These are phyloP conservation scores for Solanum ossicruentum DNA, from an alignment of 257 asterid species.

Conservation along the genomic window DNA sequence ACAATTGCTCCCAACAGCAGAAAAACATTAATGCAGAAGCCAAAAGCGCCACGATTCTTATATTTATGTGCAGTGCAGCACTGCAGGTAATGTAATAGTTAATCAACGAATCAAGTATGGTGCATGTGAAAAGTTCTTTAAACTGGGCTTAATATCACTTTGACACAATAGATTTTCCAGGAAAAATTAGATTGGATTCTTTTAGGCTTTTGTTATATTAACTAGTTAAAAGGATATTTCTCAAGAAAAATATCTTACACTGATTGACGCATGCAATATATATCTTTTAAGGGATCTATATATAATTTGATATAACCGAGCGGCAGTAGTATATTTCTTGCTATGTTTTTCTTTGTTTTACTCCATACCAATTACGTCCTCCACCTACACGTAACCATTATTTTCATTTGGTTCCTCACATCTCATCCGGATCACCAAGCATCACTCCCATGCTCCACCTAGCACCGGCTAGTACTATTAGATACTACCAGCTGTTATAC, in stretches of 20 bases:
- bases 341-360: background rate
- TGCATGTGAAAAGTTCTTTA: background rate
- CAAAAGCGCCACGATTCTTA: background rate
- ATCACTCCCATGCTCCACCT: background rate
- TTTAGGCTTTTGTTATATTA: background rate
- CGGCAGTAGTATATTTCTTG: background rate
- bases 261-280: background rate
- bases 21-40: background rate
- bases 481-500: background rate
- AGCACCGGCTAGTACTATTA: background rate
- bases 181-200: background rate
- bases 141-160: background rate
- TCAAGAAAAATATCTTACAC: background rate
- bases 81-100: background rate
- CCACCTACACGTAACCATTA: background rate
- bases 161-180: background rate
- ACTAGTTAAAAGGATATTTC: background rate
- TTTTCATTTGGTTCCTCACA: background rate
- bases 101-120: background rate
- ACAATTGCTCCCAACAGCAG: background rate
- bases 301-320: background rate
- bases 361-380: background rate
- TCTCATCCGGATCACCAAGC: background rate
- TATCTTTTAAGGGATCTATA: background rate
- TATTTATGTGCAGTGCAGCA: background rate